Conservation (phyloP, 768 basidiomycete species). For the Phylloporus sp. region DNA sequence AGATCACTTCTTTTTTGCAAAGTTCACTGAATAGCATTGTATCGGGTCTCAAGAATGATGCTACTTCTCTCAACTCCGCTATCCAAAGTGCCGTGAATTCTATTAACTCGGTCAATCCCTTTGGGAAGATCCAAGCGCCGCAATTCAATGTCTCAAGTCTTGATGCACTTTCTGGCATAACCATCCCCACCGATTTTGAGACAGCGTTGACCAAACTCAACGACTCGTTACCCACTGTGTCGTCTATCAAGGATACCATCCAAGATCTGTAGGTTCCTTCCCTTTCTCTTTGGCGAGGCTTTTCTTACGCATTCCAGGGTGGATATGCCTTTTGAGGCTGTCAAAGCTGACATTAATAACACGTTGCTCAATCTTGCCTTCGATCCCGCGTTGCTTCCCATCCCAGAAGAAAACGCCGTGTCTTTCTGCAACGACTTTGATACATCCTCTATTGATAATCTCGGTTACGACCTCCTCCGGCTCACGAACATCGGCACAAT, state of each 20-base stretch:
- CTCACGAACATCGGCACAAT: conserved; percentile 76
- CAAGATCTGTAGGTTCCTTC: conserved; percentile 56
- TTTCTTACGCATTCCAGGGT: conserved; percentile 43
- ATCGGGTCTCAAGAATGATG: conserved; percentile 70
- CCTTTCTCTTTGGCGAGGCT: neutral
- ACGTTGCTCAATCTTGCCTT: conserved; percentile 75
- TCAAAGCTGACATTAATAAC: conserved; percentile 87
- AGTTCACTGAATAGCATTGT: conserved; percentile 55
- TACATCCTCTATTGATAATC: conserved; percentile 80
- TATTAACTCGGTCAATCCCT: conserved; percentile 76
- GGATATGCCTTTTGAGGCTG: conserved; percentile 79
- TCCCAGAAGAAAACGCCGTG: conserved; percentile 66
- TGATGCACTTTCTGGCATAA: conserved; percentile 68
- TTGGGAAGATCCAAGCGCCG: conserved; percentile 64
- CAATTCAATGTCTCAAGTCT: conserved; percentile 75
- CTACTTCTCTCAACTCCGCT: conserved; percentile 61
- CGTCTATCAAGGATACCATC: conserved; percentile 65
- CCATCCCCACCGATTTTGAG: conserved; percentile 74
- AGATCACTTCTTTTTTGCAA: conserved; percentile 74
- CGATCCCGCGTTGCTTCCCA: conserved; percentile 67
- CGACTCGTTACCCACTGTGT: conserved; percentile 71
- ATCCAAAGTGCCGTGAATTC: conserved; percentile 60
- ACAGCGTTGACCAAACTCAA: conserved; percentile 75
- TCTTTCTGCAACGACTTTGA: conserved; percentile 79
- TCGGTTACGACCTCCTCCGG: conserved; percentile 75